A percentile compares a stretch with the other conserved stretches of the same genome.
phyloP scores from a whole-genome alignment of 1,139 yeast species.

The Geotrichum reessii region DNA sequence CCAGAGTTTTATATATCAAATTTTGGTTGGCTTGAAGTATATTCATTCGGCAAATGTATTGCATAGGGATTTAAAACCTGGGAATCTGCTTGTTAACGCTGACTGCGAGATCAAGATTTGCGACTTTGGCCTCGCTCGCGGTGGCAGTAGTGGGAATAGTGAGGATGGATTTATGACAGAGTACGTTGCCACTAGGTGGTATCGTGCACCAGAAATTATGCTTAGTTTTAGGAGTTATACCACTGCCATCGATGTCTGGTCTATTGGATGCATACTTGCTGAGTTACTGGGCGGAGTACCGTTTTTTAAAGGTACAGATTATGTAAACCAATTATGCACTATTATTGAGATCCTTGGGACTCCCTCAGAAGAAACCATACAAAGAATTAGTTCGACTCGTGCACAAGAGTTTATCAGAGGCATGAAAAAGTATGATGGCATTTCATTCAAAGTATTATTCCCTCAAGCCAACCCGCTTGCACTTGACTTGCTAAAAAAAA shows the following conservation, averaged over 20 bases:
- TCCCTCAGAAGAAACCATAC: conserved; percentile 77
- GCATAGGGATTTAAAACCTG: conserved; percentile 92
- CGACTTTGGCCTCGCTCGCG: conserved; percentile 95
- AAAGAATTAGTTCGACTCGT: conserved; percentile 77
- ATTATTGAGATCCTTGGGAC: conserved; percentile 83
- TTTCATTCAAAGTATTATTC: conserved; percentile 63
- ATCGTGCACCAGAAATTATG: conserved; percentile 97
- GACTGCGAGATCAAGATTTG: conserved; percentile 95
- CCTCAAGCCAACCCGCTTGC: conserved; percentile 88
- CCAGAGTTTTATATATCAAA: conserved; percentile 88
- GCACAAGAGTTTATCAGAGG: conserved; percentile 91
- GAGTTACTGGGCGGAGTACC: conserved; percentile 91
- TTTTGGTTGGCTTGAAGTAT: conserved; percentile 84
- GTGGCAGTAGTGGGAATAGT: conserved; percentile 76
- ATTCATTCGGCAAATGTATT: conserved; percentile 94
- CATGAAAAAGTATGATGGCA: conserved; percentile 73
- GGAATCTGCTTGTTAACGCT: conserved; percentile 85
- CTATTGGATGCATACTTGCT: conserved; percentile 93
- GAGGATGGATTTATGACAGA: conserved; percentile 91
- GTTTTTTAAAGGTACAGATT: conserved; percentile 87
- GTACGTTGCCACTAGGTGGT: conserved; percentile 97
- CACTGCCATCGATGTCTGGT: conserved; percentile 95
- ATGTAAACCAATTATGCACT: conserved; percentile 90
- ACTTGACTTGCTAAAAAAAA: conserved; percentile 68
- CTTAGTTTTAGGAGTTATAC: conserved; percentile 87